Conservation (phyloP, 1,284 basidiomycete genomes). For the Sanghuangporus weigelae region DNA sequence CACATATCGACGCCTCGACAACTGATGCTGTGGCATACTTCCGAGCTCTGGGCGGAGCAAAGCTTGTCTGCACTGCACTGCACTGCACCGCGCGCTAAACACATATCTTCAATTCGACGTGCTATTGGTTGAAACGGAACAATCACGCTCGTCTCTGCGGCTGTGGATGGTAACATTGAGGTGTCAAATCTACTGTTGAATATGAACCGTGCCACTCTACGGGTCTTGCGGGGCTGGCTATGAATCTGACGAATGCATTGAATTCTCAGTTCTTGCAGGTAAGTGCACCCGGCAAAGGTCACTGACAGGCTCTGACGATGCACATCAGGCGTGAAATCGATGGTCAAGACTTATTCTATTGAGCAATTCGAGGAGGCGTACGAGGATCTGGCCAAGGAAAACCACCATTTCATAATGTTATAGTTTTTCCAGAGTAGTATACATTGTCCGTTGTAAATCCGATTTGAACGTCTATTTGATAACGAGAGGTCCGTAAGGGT, state of each 20-base stretch:
- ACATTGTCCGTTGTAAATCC: background rate
- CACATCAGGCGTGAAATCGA: conserved; percentile 20
- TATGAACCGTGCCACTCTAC: conserved; percentile 19
- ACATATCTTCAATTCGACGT: conserved; percentile 21
- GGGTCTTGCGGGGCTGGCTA: conserved; percentile 20
- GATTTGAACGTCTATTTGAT: background rate
- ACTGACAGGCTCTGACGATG: too few relatives aligned
- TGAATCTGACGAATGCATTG: conserved; percentile 22
- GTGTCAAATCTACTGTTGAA: conserved; percentile 21
- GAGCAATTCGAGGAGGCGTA: conserved; percentile 23
- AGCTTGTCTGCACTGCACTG: conserved; percentile 27
- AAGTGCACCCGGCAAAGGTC: background rate
- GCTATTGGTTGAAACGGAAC: conserved; percentile 22
- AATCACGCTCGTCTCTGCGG: conserved; percentile 22
- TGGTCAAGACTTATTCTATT: conserved; percentile 21
- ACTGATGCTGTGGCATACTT: conserved; percentile 27
- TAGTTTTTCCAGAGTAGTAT: conserved; percentile 19
- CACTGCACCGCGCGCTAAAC: conserved; percentile 30
- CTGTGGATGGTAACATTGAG: conserved; percentile 21
- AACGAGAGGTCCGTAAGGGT: background rate
- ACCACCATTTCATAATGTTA: conserved; percentile 24
- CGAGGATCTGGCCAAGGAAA: conserved; percentile 19
- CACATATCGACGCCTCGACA: conserved; percentile 23
- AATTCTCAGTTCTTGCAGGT: conserved; percentile 18
- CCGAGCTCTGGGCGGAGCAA: conserved; percentile 34